phyloP scores from a whole-genome alignment of 305 asterid species.

The Caryopteris hybrid region DNA sequence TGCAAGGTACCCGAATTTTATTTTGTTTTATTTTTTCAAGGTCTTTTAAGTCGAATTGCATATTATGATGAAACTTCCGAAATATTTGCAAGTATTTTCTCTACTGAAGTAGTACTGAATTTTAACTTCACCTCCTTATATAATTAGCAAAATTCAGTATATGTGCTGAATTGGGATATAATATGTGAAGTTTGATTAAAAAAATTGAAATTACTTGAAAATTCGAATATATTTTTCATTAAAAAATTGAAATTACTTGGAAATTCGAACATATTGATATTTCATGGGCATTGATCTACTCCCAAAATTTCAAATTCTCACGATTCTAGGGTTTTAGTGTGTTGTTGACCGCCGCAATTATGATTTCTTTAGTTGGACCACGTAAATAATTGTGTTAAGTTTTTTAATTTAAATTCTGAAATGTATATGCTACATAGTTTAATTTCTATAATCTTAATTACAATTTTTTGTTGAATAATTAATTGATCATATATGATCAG shows the following conservation, averaged over 20 bases:
- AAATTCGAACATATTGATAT: too few relatives aligned
- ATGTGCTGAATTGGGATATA: background rate
- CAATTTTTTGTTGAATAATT: too few relatives aligned
- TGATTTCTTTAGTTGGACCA: background rate
- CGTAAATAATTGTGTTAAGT: background rate
- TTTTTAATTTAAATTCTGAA: background rate
- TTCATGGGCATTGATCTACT: conserved; percentile 5
- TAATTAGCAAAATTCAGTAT: background rate
- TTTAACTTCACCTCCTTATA: too few relatives aligned
- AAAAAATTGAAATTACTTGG: too few relatives aligned
- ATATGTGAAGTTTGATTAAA: too few relatives aligned
- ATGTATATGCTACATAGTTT: too few relatives aligned
- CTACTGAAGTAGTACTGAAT: too few relatives aligned
- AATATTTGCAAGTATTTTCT: background rate
- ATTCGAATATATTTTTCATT: too few relatives aligned
- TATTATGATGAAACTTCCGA: background rate
- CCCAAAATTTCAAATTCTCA: conserved; percentile 1
- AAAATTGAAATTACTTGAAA: too few relatives aligned
- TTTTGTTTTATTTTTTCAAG: background rate
- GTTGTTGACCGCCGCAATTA: conserved; percentile 2
- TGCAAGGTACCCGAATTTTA: conserved; percentile 56
- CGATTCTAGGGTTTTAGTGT: conserved; percentile 12
- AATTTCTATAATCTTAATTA: too few relatives aligned
- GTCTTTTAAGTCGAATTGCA: conserved; percentile 6
- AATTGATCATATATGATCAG: conserved; percentile 30